Percentiles rank a stretch among this genome's conserved stretches.
Conservation (phyloP, 202 grass and related monocot genomes). For the Hordeum pubiflorum region DNA sequence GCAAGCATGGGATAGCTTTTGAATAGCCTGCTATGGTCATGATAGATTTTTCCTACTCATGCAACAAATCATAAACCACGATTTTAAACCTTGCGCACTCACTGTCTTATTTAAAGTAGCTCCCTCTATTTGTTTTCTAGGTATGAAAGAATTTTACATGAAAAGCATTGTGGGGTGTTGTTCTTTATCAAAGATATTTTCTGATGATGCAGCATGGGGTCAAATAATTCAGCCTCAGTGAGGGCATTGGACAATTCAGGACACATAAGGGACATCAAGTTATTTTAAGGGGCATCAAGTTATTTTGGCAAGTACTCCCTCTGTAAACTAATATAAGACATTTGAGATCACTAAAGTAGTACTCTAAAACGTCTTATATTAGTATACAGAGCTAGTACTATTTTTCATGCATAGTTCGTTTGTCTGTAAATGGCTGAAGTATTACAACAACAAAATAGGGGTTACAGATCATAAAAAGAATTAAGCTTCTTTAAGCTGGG, state of each 20-base stretch:
- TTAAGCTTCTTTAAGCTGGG: neutral
- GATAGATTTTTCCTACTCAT: neutral
- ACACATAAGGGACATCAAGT: neutral
- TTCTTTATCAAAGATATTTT: neutral
- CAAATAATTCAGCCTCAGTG: neutral
- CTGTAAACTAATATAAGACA: too few species aligned
- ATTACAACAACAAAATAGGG: neutral
- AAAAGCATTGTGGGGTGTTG: too few species aligned
- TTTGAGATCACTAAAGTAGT: too few species aligned
- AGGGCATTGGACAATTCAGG: neutral
- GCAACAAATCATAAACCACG: neutral
- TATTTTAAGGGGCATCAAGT: neutral
- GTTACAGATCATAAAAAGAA: too few species aligned
- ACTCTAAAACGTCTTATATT: too few species aligned
- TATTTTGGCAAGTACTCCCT: too few species aligned
- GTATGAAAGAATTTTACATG: too few species aligned
- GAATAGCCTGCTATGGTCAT: neutral
- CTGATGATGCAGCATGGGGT: neutral
- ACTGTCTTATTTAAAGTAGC: neutral
- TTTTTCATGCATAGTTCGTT: neutral
- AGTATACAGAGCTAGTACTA: neutral
- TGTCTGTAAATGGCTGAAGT: neutral
- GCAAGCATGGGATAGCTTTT: neutral
- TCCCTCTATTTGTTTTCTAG: too few species aligned
- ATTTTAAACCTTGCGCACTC: neutral